phyloP scores from a whole-genome alignment of 805 yeast species.

The Wickerhamomyces strasburgensis region DNA sequence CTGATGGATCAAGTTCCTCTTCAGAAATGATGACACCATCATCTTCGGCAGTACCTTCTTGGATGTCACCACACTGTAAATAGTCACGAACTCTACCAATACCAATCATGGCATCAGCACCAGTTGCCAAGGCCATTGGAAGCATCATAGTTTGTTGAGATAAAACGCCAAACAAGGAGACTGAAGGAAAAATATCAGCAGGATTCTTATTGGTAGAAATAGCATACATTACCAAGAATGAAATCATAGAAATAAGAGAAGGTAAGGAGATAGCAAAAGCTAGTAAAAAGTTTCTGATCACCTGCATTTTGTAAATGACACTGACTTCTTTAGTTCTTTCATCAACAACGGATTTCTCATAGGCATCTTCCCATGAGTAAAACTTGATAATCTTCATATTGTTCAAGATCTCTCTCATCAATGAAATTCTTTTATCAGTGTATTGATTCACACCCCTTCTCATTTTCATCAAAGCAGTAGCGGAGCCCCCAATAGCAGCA shows the following conservation, averaged over 20 bases:
- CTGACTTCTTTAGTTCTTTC: slow-evolving; percentile 56
- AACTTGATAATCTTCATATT: slow-evolving; percentile 69
- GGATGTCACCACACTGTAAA: slow-evolving; percentile 42
- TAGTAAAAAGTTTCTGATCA: slow-evolving; percentile 48
- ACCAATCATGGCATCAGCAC: slow-evolving; percentile 63
- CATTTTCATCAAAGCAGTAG: slow-evolving; percentile 44
- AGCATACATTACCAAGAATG: slow-evolving; percentile 39
- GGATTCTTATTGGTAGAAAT: slow-evolving; percentile 38
- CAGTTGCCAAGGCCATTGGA: slow-evolving; percentile 65
- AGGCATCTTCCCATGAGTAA: slow-evolving; percentile 85
- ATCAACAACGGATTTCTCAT: slow-evolving; percentile 45
- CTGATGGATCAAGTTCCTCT: slow-evolving; percentile 19
- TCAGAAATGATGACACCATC: slow-evolving; percentile 5
- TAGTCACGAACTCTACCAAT: slow-evolving; percentile 51
- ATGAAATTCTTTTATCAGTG: slow-evolving; percentile 61
- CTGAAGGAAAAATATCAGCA: slow-evolving; percentile 64
- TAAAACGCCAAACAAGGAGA: slow-evolving; percentile 60
- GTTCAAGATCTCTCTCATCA: slow-evolving; percentile 56
- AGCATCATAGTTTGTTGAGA: slow-evolving; percentile 60
- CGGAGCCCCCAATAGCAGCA: slow-evolving; percentile 35
- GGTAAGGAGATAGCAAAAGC: slow-evolving; percentile 49
- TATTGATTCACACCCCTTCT: slow-evolving; percentile 51
- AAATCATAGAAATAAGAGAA: slow-evolving; percentile 50
- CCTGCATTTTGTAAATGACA: slow-evolving; percentile 52
- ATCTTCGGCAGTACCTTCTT: slow-evolving; percentile 38